A percentile compares a stretch with the other conserved stretches of the same genome.
phyloP scores from a whole-genome alignment of 75 land plant species.

The Larix kaempferi region DNA sequence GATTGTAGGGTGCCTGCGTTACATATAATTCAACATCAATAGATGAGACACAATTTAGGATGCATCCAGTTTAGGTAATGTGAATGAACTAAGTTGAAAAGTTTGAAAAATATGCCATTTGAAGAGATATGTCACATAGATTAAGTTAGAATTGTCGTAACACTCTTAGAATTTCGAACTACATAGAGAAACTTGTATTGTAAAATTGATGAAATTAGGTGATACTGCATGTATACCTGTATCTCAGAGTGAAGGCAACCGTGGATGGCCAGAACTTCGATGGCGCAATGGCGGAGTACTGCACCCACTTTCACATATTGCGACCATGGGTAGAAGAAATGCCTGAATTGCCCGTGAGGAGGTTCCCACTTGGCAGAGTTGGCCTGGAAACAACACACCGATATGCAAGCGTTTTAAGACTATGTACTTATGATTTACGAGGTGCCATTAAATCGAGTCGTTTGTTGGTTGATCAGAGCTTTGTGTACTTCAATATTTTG shows the following conservation, averaged over 20 bases:
- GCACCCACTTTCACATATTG: constrained; percentile 67
- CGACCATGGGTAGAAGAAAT: constrained; percentile 62
- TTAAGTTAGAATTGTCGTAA: background rate
- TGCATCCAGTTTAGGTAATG: background rate
- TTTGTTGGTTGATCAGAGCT: background rate
- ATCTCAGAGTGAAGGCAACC: constrained; percentile 53
- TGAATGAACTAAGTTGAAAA: background rate
- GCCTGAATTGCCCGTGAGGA: constrained; percentile 57
- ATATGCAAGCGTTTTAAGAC: too few species aligned
- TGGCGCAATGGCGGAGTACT: constrained; percentile 60
- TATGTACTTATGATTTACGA: too few species aligned
- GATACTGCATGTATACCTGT: constrained; percentile 24
- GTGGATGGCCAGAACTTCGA: constrained; percentile 63
- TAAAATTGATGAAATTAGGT: background rate
- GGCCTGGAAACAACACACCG: constrained; percentile 22
- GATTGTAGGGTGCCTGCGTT: constrained; percentile 42
- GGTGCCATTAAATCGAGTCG: too few species aligned
- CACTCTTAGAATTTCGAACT: background rate
- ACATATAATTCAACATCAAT: background rate
- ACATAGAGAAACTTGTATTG: background rate
- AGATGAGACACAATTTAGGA: background rate
- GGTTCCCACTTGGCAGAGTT: constrained; percentile 75
- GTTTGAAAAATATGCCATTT: background rate
- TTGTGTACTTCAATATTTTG: background rate
- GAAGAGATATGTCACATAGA: background rate